Base-by-base conservation (phyloP, 1,139 yeast species). In the Geotrichum australiense region DNA sequence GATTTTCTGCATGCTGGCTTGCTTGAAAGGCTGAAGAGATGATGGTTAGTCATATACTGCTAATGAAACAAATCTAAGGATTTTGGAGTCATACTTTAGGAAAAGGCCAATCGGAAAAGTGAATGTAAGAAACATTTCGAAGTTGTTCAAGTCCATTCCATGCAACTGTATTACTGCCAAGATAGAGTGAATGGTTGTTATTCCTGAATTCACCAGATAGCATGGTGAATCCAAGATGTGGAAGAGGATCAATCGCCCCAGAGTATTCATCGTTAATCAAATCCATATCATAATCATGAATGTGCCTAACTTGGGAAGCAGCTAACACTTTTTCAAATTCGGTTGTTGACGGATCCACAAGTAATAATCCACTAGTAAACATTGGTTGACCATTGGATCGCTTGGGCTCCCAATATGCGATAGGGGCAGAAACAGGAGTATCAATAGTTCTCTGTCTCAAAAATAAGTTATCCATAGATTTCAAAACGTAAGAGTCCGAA, bases 181-280 rank as follows among this genome's bases (percentile, higher is more conserved):
- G 15, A 21, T 42, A 42, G 4, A 8, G 5, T 6, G 34, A 5
- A 26, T 45, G 48, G 11, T 37, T 29, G 11, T 18, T 19, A 12
- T 36, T 35, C 32, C 66, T 59, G 45, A 73, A 70, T 47, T 73
- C 78, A 5, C 77, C 77, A 0, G 76, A 66, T 18, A 72, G 54
- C 4, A 72, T 66, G 2, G 73, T 74, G 49, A 73, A 71, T 3
- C 64, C 61, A 20, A 63, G 54, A 52, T 71, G 77, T 2, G 76
- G 76, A 26, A 73, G 49, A 1, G 71, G 54, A 1, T 69, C 66
- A 10, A 39, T 37, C 5, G 25, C 25, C 11, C 62, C 49, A 37
- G 60, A 53, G 44, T 68, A 53, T 29, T 57, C 64, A 42, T 62
- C 63, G 55, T 73, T 74, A 33, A 73, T 52, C 3, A 73, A 55